Conservation (phyloP, 495 filamentous ascomycete genomes). For the Podospora australis region DNA sequence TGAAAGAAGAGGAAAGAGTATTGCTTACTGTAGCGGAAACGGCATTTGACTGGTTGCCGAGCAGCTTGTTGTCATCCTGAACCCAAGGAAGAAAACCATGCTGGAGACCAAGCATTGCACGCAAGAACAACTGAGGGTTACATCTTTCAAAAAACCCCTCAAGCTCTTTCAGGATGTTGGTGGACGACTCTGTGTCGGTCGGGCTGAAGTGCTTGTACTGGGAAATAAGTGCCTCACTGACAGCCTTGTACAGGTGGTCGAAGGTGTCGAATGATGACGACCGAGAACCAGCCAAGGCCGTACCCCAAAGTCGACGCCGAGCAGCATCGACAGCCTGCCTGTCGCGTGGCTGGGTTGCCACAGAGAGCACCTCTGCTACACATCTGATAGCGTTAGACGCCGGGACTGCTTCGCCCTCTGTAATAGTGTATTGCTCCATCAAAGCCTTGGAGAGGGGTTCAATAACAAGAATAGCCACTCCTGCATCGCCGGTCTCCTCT, state of each 20-base stretch:
- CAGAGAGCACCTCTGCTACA: slow-evolving; percentile 29
- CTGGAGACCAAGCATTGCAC: slow-evolving; percentile 49
- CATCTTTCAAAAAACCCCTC: slow-evolving; percentile 33
- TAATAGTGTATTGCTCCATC: slow-evolving; percentile 20
- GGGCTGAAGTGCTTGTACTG: slow-evolving; percentile 35
- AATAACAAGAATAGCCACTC: slow-evolving; percentile 53
- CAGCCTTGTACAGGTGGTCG: slow-evolving; percentile 53
- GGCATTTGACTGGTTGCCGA: slow-evolving; percentile 26
- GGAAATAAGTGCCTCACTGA: slow-evolving; percentile 35
- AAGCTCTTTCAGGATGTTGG: slow-evolving; percentile 28
- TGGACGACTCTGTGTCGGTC: slow-evolving; percentile 19
- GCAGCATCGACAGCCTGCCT: slow-evolving; percentile 53
- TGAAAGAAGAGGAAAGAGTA: neutral
- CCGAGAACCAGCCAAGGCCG: slow-evolving; percentile 34
- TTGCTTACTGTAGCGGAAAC: slow-evolving; percentile 33
- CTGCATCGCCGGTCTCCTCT: slow-evolving; percentile 59
- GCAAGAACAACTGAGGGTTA: slow-evolving; percentile 29
- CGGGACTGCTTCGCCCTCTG: neutral
- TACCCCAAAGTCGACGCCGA: slow-evolving; percentile 54
- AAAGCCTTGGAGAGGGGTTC: slow-evolving; percentile 63
- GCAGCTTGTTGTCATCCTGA: slow-evolving; percentile 40
- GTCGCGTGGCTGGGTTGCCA: slow-evolving; percentile 42
- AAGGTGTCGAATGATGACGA: slow-evolving; percentile 51
- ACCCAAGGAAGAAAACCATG: slow-evolving; percentile 56
- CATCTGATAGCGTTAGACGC: slow-evolving; percentile 28